These are phyloP conservation scores for Elsinoe arachidis DNA, from an alignment of 2,329 filamentous ascomycete genomes.

Conservation along the genomic window DNA sequence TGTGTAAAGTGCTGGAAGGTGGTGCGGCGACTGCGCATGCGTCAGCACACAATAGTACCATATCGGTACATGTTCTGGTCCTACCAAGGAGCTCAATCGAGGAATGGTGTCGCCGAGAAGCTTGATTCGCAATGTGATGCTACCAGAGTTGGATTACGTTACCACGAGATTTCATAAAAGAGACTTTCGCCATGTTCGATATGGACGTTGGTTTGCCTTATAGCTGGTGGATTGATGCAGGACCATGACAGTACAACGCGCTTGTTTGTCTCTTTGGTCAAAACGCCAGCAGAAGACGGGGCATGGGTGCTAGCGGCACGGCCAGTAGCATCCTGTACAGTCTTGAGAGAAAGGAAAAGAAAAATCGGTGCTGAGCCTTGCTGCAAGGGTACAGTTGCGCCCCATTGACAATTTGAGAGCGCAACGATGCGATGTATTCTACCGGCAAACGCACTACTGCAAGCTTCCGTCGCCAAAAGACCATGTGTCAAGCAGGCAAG, in stretches of 20 bases:
- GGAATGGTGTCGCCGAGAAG: not conserved
- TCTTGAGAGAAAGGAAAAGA: not conserved
- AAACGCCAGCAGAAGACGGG: not conserved
- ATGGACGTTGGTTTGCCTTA: not conserved
- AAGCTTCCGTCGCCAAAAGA: not conserved
- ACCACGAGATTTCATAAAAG: slow-evolving; percentile 5
- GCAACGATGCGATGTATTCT: slow-evolving; percentile 5
- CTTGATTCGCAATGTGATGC: not conserved
- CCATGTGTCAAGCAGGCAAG: slow-evolving; percentile 9
- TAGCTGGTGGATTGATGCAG: not conserved
- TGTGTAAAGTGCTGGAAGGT: not conserved
- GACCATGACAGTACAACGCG: slow-evolving; percentile 7
- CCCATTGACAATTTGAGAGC: slow-evolving; percentile 10
- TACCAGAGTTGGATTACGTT: not conserved
- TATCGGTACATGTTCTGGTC: not conserved
- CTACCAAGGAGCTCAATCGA: not conserved
- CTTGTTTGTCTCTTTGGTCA: slow-evolving; percentile 10
- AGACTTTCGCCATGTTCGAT: slow-evolving; percentile 3
- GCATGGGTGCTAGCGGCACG: not conserved
- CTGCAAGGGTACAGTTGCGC: slow-evolving; percentile 3
- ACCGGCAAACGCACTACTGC: slow-evolving; percentile 10
- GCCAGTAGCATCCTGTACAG: slow-evolving; percentile 1
- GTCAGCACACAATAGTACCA: not conserved
- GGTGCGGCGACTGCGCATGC: not conserved
- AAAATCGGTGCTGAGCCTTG: not conserved